These are phyloP conservation scores for Carex cristatella DNA, from an alignment of 176 grass and related monocot genomes.

Conservation along the genomic window DNA sequence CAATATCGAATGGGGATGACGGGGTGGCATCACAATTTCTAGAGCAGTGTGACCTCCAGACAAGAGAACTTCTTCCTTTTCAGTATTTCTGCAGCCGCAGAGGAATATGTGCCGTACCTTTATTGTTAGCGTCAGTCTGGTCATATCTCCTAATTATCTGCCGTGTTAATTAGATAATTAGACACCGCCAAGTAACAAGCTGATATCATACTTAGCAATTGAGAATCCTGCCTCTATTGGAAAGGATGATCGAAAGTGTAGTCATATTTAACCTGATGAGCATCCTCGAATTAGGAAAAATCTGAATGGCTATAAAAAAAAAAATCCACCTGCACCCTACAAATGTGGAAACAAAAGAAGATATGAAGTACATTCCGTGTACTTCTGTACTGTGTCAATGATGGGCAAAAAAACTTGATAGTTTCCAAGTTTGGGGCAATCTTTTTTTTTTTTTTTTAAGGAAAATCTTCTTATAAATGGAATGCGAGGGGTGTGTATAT, in stretches of 20 bases:
- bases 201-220: neutral
- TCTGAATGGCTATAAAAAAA: neutral
- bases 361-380: neutral
- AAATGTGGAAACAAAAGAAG: neutral
- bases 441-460: no score
- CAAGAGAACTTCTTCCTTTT: slow-evolving; percentile 68
- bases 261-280: neutral
- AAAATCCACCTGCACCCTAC: neutral
- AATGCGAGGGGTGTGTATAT: neutral
- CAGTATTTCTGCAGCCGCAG: slow-evolving; percentile 70
- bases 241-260: neutral
- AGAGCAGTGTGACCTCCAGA: slow-evolving; percentile 46
- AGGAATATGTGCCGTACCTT: slow-evolving; percentile 37
- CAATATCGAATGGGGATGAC: slow-evolving; percentile 47
- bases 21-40: slow-evolving; percentile 29
- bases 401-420: neutral
- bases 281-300: neutral
- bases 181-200: neutral
- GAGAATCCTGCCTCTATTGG: neutral
- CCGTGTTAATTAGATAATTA: neutral
- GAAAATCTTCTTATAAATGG: neutral
- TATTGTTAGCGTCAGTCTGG: neutral
- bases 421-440: neutral
- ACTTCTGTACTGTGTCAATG: neutral
- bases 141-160: neutral